These are phyloP conservation scores for Entomortierella chlamydospora DNA, from an alignment of 192 early-diverging fungal genomes.

Conservation along the genomic window DNA sequence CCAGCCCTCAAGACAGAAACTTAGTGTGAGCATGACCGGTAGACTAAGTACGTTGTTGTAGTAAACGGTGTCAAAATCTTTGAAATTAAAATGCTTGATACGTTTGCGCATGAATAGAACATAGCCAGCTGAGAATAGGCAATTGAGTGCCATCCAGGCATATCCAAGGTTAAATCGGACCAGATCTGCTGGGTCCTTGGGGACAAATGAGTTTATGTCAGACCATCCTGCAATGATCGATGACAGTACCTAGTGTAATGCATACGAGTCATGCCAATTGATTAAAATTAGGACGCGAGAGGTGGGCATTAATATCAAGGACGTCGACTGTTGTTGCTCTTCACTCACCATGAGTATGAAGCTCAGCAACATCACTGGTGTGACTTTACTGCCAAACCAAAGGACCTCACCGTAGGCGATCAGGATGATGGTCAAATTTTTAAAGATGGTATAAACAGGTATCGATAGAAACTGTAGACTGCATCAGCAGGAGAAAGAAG, in stretches of 20 bases:
- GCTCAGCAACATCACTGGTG: conserved; percentile 81
- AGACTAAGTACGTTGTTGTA: conserved; percentile 95
- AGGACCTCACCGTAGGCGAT: conserved; percentile 95
- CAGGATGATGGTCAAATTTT: conserved; percentile 97
- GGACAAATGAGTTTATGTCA: conserved; percentile 64
- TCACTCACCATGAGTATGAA: conserved; percentile 83
- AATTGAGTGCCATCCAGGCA: conserved; percentile 94
- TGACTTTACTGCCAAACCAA: conserved; percentile 86
- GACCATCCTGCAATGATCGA: conserved; percentile 90
- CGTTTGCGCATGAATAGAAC: conserved; percentile 91
- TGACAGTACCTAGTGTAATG: conserved; percentile 72
- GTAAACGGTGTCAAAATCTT: conserved; percentile 98
- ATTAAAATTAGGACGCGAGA: too few relatives aligned
- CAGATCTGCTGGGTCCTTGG: conserved; percentile 24
- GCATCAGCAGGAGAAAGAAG: background rate
- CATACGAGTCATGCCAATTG: background rate
- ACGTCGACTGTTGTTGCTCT: too few relatives aligned
- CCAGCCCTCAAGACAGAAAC: conserved; percentile 79
- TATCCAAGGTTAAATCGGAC: conserved; percentile 65
- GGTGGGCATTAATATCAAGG: too few relatives aligned
- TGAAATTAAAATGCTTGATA: conserved; percentile 91
- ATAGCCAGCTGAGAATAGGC: conserved; percentile 89
- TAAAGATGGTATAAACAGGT: conserved; percentile 97
- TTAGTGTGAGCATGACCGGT: conserved; percentile 80
- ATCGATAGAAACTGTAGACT: conserved; percentile 90